Conservation (phyloP, 2,329 filamentous ascomycete genomes). For the Stagonosporopsis vannaccii region DNA sequence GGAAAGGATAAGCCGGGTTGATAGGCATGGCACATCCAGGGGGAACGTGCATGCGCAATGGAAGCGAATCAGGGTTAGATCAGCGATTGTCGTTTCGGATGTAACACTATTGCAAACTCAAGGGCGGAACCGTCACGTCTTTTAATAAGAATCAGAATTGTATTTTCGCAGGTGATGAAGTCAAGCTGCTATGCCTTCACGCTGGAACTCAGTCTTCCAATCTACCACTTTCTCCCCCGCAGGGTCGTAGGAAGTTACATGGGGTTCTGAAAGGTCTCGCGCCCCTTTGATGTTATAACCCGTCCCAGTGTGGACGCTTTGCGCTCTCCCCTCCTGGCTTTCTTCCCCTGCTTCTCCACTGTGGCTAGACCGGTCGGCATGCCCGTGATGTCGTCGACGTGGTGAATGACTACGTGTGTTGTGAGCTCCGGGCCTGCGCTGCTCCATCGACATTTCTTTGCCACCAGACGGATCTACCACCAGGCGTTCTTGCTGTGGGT, state of each 20-base stretch:
- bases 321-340: conserved; percentile 1
- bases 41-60: not conserved
- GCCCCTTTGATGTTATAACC: not conserved
- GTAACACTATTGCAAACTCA: not conserved
- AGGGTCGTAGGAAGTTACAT: not conserved
- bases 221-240: not conserved
- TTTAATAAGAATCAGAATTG: not conserved
- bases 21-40: not conserved
- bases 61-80: too few species aligned
- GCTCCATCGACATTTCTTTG: not conserved
- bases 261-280: not conserved
- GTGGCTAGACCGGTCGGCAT: conserved; percentile 7
- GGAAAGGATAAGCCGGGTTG: not conserved
- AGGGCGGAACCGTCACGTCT: not conserved
- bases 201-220: conserved; percentile 14
- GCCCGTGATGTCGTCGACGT: conserved; percentile 13
- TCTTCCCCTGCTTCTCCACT: conserved; percentile 7
- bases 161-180: not conserved
- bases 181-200: conserved; percentile 6
- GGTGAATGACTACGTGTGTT: conserved; percentile 14
- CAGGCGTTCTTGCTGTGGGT: conserved; percentile 6
- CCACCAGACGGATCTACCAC: conserved; percentile 11
- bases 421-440: not conserved
- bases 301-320: not conserved
- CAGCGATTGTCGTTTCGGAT: not conserved